Conservation (phyloP, 306 rosid species). For the Lotus japonicus region DNA sequence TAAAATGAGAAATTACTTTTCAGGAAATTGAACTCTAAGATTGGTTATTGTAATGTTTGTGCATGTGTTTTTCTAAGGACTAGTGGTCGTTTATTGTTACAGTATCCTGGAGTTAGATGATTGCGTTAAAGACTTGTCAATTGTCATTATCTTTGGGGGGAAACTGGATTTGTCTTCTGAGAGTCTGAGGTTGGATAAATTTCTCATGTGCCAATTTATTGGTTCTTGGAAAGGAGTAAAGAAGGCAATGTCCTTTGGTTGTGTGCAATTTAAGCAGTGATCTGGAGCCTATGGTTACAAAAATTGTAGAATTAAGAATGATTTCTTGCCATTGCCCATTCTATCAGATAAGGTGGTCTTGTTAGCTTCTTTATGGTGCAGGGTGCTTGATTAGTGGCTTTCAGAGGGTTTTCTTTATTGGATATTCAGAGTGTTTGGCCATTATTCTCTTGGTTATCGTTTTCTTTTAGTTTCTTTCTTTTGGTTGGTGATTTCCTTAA, state of each 20-base stretch:
- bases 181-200: not conserved
- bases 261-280: not conserved
- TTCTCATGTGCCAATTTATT: not conserved
- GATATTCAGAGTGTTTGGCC: not conserved
- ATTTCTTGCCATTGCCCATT: not conserved
- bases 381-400: no score
- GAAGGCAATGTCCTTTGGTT: not conserved
- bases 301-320: not conserved
- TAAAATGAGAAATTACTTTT: not conserved
- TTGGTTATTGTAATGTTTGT: not conserved
- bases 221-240: not conserved
- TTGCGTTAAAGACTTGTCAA: no score
- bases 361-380: not conserved
- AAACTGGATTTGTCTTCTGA: no score
- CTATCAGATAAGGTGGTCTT: not conserved
- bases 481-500: not conserved
- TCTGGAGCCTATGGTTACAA: not conserved
- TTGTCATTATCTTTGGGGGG: no score
- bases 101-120: no score
- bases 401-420: slow-evolving; percentile 1
- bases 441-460: not conserved
- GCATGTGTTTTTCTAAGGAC: not conserved
- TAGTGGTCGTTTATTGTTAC: no score
- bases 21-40: not conserved
- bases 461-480: not conserved